phyloP scores from a whole-genome alignment of 495 filamentous ascomycete genomes.

The Lasiosphaeris hirsuta region DNA sequence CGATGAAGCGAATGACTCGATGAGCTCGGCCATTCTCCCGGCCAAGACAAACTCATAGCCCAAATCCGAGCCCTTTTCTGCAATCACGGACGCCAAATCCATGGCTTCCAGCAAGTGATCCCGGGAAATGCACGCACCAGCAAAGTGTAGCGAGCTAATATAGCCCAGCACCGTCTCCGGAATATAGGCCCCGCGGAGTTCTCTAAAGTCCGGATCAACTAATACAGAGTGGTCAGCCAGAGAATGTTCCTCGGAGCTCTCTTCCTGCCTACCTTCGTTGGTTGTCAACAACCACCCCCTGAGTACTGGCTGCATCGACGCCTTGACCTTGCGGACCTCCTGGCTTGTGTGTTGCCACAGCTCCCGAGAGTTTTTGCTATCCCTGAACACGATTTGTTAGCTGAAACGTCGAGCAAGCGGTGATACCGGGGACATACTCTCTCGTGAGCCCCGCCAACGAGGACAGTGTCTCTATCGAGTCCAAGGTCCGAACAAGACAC shows the following conservation, averaged over 20 bases:
- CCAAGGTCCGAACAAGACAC: conserved; percentile 61
- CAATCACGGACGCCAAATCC: conserved; percentile 68
- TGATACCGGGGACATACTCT: conserved; percentile 31
- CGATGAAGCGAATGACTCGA: conserved; percentile 67
- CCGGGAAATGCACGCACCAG: conserved; percentile 58
- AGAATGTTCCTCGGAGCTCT: neutral
- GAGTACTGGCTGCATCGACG: conserved; percentile 43
- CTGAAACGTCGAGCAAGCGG: neutral
- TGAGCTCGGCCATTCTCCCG: conserved; percentile 71
- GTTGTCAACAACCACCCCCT: conserved; percentile 42
- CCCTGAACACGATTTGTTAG: conserved; percentile 20
- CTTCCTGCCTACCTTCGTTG: conserved; percentile 30
- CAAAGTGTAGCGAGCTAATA: conserved; percentile 67
- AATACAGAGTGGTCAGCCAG: conserved; percentile 16
- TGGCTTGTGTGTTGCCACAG: conserved; percentile 40
- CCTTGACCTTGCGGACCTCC: conserved; percentile 40
- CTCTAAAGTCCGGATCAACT: conserved; percentile 42
- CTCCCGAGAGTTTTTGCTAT: conserved; percentile 33
- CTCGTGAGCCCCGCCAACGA: conserved; percentile 43
- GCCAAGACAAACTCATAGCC: conserved; percentile 61
- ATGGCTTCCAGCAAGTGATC: conserved; percentile 71
- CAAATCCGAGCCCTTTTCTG: conserved; percentile 62
- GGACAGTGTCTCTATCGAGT: conserved; percentile 57
- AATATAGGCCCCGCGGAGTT: conserved; percentile 69
- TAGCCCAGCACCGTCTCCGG: conserved; percentile 82